Conservation (phyloP, 495 filamentous ascomycete genomes). For the Penicillium diatomitis region DNA sequence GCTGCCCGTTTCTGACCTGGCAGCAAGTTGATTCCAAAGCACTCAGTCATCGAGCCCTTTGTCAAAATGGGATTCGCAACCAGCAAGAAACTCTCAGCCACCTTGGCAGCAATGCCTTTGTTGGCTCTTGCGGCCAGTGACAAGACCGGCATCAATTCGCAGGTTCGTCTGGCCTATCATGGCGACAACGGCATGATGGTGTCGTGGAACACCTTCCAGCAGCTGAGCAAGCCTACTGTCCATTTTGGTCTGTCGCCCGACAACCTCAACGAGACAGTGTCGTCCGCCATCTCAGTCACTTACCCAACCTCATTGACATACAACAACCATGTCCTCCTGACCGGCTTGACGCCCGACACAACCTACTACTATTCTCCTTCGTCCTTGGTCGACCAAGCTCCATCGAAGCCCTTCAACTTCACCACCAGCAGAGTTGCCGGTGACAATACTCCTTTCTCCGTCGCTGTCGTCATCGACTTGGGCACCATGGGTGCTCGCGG, state of each 20-base stretch:
- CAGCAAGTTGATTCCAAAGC: neutral
- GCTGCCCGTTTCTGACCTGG: neutral
- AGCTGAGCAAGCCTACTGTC: conserved; percentile 3
- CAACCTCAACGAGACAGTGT: neutral
- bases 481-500: conserved; percentile 8
- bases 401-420: conserved; percentile 2
- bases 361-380: conserved; percentile 5
- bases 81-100: neutral
- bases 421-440: conserved; percentile 6
- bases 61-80: neutral
- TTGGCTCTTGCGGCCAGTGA: neutral
- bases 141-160: conserved; percentile 1
- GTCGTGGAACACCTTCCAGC: conserved; percentile 5
- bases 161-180: conserved; percentile 16
- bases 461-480: conserved; percentile 7
- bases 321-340: conserved; percentile 10
- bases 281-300: conserved; percentile 8
- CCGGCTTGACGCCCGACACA: conserved; percentile 6
- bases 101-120: conserved; percentile 1
- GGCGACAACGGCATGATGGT: conserved; percentile 9
- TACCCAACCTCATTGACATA: conserved; percentile 11
- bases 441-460: conserved; percentile 6
- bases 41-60: neutral
- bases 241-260: neutral
- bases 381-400: neutral